Evolutionary conservation across 345 rosid species (phyloP), one percentile per base, ranked within the genome.

Genomic region (Camelina neglecta): DNA sequence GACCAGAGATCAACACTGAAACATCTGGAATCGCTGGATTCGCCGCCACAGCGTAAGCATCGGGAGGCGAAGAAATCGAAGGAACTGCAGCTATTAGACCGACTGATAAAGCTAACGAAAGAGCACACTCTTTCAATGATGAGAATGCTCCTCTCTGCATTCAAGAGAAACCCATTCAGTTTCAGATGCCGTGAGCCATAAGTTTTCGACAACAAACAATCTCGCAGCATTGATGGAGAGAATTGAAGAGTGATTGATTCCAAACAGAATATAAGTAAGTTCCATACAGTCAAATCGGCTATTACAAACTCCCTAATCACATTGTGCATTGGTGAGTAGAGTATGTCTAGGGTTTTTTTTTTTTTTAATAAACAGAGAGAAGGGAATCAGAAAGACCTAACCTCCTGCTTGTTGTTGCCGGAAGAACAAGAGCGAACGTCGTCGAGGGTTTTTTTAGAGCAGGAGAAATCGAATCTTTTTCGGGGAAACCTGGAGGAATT

Each of bases 1-100:
- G 99, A 20, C 97, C 99, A 3, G 99, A 95, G 72, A 95, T 95
- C 53, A 95, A 83, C 67, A 95, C 96, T 1, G 93, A 84, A 11
- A 94, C 73, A 65, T 94, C 91, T 39, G 93, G 82, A 80, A 92
- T 68, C 10, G 86, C 88, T 51, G 90, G 89, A 71, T 44, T 81
- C 1, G 65, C 76, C 1, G 65, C 76, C 50, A 75, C 81, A 2
- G 90, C 90, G 79, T 84, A 83, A 33, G 85, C 87, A 66, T 74
- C 72, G 29, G 83, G 75, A 47, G 85, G 77, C 74, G 61, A 57
- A 71, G 75, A 83, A 66, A 87, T 58, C 11, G 86, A 75, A 31
- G 97, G 97, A 20, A 70, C 79, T 44, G 88, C 86, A 0, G 93
- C 80, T 35, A 89, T 35, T 70, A 95, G 72, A 63, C 97, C 89